These are phyloP conservation scores for Chamaenerion angustifolium DNA, from an alignment of 345 rosid species.

Conservation along the genomic window DNA sequence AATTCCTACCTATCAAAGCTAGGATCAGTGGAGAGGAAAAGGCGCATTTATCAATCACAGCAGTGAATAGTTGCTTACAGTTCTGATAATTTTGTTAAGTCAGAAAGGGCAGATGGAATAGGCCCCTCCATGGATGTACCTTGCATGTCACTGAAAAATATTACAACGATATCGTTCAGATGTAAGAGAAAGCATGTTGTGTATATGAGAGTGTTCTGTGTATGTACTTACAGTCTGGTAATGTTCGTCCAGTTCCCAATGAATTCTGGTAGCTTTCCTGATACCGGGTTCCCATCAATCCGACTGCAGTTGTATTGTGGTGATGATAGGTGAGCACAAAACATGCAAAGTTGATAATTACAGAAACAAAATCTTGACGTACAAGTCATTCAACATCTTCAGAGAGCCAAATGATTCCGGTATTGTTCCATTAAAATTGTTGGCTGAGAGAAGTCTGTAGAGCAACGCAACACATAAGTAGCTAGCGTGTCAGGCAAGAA, in stretches of 20 bases:
- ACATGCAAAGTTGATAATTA: too few species aligned
- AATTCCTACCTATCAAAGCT: too few species aligned
- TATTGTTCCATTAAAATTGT: constrained; percentile 57
- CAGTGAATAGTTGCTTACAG: constrained; percentile 35
- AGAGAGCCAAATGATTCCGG: constrained; percentile 56
- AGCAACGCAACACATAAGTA: neutral
- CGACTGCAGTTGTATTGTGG: constrained; percentile 27
- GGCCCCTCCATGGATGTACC: constrained; percentile 88
- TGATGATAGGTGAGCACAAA: neutral
- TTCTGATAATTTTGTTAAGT: constrained; percentile 26
- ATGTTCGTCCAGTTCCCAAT: constrained; percentile 74
- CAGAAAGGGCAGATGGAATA: constrained; percentile 52
- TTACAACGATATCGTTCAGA: neutral
- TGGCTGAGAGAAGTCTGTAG: constrained; percentile 54
- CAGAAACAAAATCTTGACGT: constrained; percentile 15
- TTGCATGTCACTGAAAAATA: constrained; percentile 48
- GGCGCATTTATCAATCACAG: too few species aligned
- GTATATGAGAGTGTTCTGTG: neutral
- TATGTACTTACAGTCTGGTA: constrained; percentile 37
- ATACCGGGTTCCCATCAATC: constrained; percentile 59
- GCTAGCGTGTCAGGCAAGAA: too few species aligned
- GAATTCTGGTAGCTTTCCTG: constrained; percentile 68
- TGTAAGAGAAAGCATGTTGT: too few species aligned
- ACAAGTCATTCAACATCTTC: constrained; percentile 61
- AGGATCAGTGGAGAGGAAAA: too few species aligned